Conservation (phyloP, 164 flowering plant genomes). For the Buxus sempervirens region DNA sequence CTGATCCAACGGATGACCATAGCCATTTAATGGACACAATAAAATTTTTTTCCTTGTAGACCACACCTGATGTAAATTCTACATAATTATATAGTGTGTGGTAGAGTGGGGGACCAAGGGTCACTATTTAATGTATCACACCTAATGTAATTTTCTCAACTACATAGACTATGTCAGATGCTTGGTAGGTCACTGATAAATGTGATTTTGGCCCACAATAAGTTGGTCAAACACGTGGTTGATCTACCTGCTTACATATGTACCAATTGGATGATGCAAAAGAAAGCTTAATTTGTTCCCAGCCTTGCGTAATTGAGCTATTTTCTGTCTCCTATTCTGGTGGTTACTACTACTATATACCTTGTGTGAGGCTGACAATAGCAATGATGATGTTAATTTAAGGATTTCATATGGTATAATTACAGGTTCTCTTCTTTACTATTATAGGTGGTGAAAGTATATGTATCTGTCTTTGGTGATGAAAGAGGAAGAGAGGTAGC, state of each 20-base stretch:
- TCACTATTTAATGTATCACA: too few species aligned
- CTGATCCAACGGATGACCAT: too few species aligned
- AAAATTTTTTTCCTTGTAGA: too few species aligned
- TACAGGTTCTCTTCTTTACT: not conserved
- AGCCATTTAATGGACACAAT: too few species aligned
- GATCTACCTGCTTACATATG: not conserved
- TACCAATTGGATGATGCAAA: not conserved
- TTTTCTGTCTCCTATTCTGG: not conserved
- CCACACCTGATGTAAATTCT: too few species aligned
- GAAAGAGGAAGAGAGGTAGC: conserved; percentile 92
- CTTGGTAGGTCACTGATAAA: too few species aligned
- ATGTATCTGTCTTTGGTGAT: conserved; percentile 93
- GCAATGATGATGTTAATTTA: not conserved
- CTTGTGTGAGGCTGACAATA: not conserved
- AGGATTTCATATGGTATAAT: not conserved
- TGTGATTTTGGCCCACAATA: too few species aligned
- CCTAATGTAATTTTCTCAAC: too few species aligned
- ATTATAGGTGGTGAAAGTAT: conserved; percentile 84
- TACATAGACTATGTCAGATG: too few species aligned
- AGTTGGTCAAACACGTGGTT: too few species aligned
- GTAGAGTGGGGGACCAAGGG: too few species aligned
- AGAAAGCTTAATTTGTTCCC: not conserved
- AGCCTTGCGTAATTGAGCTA: not conserved
- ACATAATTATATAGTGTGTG: too few species aligned
- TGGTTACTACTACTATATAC: not conserved